These are phyloP conservation scores for Plectosphaerella cucumerina DNA, from an alignment of 2,329 filamentous ascomycete genomes.

Conservation along the genomic window DNA sequence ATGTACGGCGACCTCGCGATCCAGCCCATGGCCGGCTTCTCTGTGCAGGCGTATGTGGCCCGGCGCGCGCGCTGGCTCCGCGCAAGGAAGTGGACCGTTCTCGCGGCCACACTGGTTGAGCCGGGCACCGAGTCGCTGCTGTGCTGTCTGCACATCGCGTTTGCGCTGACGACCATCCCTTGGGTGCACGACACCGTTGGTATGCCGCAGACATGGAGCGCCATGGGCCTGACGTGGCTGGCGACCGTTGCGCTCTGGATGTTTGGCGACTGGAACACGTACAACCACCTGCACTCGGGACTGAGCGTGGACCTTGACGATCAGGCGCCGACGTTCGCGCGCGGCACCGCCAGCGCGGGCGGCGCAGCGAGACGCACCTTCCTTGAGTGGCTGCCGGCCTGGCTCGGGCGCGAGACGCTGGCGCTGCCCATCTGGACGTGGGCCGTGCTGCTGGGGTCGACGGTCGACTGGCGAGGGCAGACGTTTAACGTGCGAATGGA, in stretches of 20 bases:
- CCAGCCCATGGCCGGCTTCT: conserved; percentile 83
- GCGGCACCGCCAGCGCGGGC: conserved; percentile 30
- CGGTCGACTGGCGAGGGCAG: conserved; percentile 82
- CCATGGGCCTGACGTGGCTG: conserved; percentile 64
- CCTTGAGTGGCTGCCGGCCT: conserved; percentile 70
- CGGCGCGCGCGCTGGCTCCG: conserved; percentile 86
- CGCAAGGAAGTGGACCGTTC: conserved; percentile 91
- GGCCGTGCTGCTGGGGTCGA: conserved; percentile 85
- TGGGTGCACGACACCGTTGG: conserved; percentile 50
- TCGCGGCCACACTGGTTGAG: conserved; percentile 84
- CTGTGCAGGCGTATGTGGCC: conserved; percentile 70
- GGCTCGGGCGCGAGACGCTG: conserved; percentile 78
- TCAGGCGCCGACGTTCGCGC: conserved; percentile 72
- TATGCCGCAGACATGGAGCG: conserved; percentile 62
- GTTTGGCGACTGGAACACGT: conserved; percentile 68
- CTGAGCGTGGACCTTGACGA: conserved; percentile 66
- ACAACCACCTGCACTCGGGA: conserved; percentile 69
- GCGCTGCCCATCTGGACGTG: conserved; percentile 87
- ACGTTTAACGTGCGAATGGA: conserved; percentile 78
- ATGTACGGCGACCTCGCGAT: conserved; percentile 83
- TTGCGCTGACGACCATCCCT: conserved; percentile 70
- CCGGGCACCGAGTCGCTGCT: conserved; percentile 87
- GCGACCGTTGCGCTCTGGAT: conserved; percentile 67
- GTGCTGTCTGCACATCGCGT: conserved; percentile 77
- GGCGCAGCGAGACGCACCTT: conserved; percentile 52